Base-by-base conservation (phyloP, 2,329 filamentous ascomycete genomes). In the Fusarium begoniae region DNA sequence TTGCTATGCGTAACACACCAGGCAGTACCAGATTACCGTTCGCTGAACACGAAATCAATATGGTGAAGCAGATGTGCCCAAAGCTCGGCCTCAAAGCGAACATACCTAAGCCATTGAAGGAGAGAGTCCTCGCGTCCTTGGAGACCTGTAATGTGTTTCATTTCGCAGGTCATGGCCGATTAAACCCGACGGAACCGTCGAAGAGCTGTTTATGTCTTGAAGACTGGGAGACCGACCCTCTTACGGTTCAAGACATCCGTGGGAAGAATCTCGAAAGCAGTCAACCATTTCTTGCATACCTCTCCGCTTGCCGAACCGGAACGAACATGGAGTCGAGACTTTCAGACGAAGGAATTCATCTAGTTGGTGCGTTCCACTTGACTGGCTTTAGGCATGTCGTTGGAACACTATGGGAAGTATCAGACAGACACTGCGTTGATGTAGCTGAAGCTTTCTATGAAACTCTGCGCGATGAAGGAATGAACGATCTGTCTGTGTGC, bases 91-190 rank as follows among this genome's bases (percentile, higher is more conserved):
- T 54, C 35, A 7, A 54, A 12, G 24, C 35, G 1, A 6, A 0
- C 2, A 40, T 8, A 0, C 51, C 51, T 0, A 40, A 2, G 4
- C 5, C 35, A 18, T 7, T 8, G 3, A 40, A 54, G 7, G 20
- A 22, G 6, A 24, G 2, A 13, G 35, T 54, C 3, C 35, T 54
- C 6, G 0, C 0, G 7, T 40, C 5, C 2, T 2, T 54, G 24
- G 10, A 54, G 2, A 5, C 20, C 10, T n/a, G 51, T 2, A 28
- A 18, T 1, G 8, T 18, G 4, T 54, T 54, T 2, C 35, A 54
- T 22, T 54, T 40, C 10, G 51, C 35, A 2, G 51, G 51, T 0
- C 20, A 54, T 54, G 51, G 51, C 5, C 24, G 24, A 1, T 38
- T 28, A 13, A 26, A 40, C 8, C 8, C 11, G 4, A 4, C 2